These are phyloP conservation scores for Huntiella decipiens DNA, from an alignment of 2,329 filamentous ascomycete species.

Conservation along the genomic window DNA sequence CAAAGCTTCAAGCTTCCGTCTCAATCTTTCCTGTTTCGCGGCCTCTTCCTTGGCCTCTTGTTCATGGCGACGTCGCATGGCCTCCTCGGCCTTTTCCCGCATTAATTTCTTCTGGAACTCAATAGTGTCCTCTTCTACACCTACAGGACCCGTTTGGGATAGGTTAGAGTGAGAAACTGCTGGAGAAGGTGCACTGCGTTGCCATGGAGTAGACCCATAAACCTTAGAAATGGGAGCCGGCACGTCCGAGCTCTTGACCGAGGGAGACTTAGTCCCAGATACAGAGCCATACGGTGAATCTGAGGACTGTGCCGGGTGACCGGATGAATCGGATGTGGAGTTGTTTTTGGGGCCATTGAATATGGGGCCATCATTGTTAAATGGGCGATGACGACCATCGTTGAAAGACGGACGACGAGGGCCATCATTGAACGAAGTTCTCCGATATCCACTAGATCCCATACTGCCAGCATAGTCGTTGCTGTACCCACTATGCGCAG, in stretches of 20 bases:
- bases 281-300: neutral
- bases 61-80: constrained; percentile 47
- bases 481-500: neutral
- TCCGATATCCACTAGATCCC: constrained; percentile 1
- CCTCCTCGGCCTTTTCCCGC: constrained; percentile 49
- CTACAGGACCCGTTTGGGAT: neutral
- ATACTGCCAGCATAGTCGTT: neutral
- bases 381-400: constrained; percentile 1
- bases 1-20: constrained; percentile 51
- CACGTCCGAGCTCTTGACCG: neutral
- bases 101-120: constrained; percentile 53
- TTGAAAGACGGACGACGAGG: constrained; percentile 1
- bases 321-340: neutral
- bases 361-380: neutral
- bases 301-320: no score
- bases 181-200: neutral
- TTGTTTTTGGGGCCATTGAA: neutral
- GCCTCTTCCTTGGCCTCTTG: constrained; percentile 55
- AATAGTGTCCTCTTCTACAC: constrained; percentile 30
- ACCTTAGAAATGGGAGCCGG: neutral
- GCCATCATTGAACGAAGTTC: constrained; percentile 9
- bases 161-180: neutral
- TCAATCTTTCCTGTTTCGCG: constrained; percentile 50
- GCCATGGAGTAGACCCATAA: neutral
- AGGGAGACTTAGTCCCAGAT: neutral